Percentiles rank a stretch among this genome's conserved stretches.
phyloP scores from a whole-genome alignment of 192 early-diverging fungal species.

The Mortierella alpina region DNA sequence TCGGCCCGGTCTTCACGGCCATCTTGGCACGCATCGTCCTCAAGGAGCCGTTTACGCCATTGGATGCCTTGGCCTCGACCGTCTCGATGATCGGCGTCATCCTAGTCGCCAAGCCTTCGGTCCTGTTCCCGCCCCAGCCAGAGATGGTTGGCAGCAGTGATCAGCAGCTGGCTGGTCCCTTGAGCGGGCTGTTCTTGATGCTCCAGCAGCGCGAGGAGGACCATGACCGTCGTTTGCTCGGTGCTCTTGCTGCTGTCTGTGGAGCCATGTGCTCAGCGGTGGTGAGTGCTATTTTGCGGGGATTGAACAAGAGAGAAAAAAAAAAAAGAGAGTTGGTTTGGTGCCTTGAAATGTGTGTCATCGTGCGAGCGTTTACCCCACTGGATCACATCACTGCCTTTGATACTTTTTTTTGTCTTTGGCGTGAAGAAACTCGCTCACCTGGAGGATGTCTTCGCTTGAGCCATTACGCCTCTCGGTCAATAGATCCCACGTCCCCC shows the following conservation, averaged over 20 bases:
- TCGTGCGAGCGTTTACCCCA: too few species aligned
- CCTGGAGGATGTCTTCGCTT: too few species aligned
- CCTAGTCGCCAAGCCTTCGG: slow-evolving; percentile 69
- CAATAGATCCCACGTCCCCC: too few species aligned
- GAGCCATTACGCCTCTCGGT: too few species aligned
- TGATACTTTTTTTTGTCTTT: too few species aligned
- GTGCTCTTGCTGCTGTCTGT: slow-evolving; percentile 28
- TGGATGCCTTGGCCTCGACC: slow-evolving; percentile 66
- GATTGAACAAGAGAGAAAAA: not conserved
- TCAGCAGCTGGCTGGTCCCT: not conserved
- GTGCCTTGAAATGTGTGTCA: not conserved
- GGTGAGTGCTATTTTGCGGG: slow-evolving; percentile 20
- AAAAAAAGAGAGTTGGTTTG: not conserved
- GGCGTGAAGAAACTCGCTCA: too few species aligned
- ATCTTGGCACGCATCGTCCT: slow-evolving; percentile 71
- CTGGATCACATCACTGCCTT: too few species aligned
- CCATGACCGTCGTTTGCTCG: slow-evolving; percentile 15
- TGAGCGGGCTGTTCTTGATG: not conserved
- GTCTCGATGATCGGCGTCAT: slow-evolving; percentile 72
- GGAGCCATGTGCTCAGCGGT: slow-evolving; percentile 51
- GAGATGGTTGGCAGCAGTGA: not conserved
- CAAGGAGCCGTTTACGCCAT: slow-evolving; percentile 68
- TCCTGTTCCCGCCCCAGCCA: slow-evolving; percentile 49
- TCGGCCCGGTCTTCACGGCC: slow-evolving; percentile 81
- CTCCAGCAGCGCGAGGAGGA: slow-evolving; percentile 14